Evolutionary conservation across 2,329 filamentous ascomycete genomes (phyloP).

Genomic region (Parafenestella ontariensis): DNA sequence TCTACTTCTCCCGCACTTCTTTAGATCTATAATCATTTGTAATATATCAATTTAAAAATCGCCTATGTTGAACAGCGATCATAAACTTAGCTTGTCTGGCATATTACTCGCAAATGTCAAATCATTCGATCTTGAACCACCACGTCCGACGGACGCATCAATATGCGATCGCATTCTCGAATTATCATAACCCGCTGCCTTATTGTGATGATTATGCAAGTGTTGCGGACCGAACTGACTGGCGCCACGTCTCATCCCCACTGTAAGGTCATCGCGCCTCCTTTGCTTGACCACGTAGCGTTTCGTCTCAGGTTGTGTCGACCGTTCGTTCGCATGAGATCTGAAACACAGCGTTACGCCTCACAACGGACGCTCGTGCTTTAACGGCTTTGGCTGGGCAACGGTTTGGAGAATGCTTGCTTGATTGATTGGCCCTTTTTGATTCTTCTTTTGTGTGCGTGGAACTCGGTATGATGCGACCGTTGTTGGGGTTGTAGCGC

Average conservation of each 20-base stretch:
- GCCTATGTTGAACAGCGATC: constrained; percentile 1
- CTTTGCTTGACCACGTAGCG: background rate
- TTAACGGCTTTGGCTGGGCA: background rate
- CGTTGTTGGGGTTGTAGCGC: no score
- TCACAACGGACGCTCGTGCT: background rate
- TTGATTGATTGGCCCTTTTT: no score
- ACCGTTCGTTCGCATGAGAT: background rate
- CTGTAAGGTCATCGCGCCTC: no score
- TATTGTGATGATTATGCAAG: background rate
- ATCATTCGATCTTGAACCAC: no score
- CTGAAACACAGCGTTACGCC: background rate
- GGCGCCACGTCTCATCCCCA: no score
- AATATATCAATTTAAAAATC: background rate
- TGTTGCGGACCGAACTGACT: background rate
- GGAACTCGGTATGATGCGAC: no score
- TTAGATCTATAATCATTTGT: constrained; percentile 1
- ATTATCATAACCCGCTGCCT: background rate
- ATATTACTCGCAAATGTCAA: constrained; percentile 2
- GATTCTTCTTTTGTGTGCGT: no score
- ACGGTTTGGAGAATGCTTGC: background rate
- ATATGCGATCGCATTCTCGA: background rate
- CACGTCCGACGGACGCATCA: no score
- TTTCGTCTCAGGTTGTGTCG: background rate
- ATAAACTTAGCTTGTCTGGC: constrained; percentile 11
- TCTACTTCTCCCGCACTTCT: constrained; percentile 8